Percentiles rank a stretch among this genome's conserved stretches.
Evolutionary conservation across 129 eudicot species (phyloP).

Genomic region (Lonicera japonica): DNA sequence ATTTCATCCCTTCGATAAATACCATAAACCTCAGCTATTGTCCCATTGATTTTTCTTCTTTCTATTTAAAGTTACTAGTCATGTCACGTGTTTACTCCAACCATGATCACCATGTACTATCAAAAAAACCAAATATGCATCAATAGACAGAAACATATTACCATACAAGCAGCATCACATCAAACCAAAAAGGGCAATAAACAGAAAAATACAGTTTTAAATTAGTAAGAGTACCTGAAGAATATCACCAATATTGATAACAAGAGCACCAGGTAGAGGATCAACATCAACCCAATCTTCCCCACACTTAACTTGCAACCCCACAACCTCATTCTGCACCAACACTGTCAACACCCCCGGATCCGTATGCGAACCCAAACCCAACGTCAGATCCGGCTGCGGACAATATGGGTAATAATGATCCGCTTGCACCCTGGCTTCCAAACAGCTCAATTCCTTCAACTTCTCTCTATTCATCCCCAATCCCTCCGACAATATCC

Average conservation of each 20-base stretch:
- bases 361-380: constrained; percentile 44
- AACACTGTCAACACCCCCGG: constrained; percentile 45
- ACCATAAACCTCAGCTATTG: no score
- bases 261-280: constrained; percentile 49
- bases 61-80: no score
- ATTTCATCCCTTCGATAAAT: no score
- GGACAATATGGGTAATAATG: constrained; percentile 67
- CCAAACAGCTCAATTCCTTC: constrained; percentile 50
- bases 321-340: constrained; percentile 47
- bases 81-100: no score
- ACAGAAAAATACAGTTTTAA: no score
- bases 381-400: constrained; percentile 51
- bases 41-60: no score
- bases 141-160: no score
- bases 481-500: constrained; percentile 42
- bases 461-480: constrained; percentile 21
- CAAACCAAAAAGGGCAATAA: no score
- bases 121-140: no score
- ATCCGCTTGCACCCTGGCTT: constrained; percentile 23
- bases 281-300: constrained; percentile 57
- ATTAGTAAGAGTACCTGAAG: constrained; percentile 43
- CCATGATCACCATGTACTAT: no score
- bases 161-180: no score
- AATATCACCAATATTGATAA: constrained; percentile 56
- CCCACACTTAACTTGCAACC: constrained; percentile 52